These are phyloP conservation scores for Pseudogymnoascus sp. DNA, from an alignment of 2,329 filamentous ascomycete genomes.

Conservation along the genomic window DNA sequence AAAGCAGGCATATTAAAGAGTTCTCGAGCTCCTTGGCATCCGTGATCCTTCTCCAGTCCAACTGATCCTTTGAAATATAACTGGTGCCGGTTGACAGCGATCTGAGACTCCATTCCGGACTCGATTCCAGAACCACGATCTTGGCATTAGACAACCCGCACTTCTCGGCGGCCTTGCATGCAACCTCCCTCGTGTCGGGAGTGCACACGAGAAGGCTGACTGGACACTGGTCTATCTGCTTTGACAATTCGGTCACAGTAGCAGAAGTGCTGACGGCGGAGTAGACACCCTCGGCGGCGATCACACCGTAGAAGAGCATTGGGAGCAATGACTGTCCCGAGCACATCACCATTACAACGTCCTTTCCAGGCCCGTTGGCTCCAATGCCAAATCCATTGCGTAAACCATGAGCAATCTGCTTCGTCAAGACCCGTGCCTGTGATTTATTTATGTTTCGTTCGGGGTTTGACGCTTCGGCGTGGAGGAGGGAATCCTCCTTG, in stretches of 20 bases:
- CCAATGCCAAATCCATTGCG: constrained; percentile 47
- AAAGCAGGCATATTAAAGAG: constrained; percentile 61
- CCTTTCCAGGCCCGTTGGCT: constrained; percentile 37
- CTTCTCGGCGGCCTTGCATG: constrained; percentile 40
- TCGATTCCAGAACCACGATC: constrained; percentile 57
- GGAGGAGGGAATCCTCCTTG: constrained; percentile 44
- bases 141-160: constrained; percentile 44
- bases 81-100: constrained; percentile 59
- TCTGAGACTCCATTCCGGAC: constrained; percentile 38
- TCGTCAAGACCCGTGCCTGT: constrained; percentile 39
- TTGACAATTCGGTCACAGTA: constrained; percentile 62
- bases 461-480: constrained; percentile 50
- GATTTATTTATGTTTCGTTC: constrained; percentile 46
- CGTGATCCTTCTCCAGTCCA: constrained; percentile 53
- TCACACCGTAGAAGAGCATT: constrained; percentile 59
- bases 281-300: constrained; percentile 74
- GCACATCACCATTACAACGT: constrained; percentile 49
- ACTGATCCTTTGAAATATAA: constrained; percentile 35
- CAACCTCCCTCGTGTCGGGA: constrained; percentile 57
- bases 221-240: constrained; percentile 65
- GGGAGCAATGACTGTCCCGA: constrained; percentile 53
- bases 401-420: constrained; percentile 47
- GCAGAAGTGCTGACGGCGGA: constrained; percentile 66
- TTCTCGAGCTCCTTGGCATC: constrained; percentile 43
- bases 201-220: constrained; percentile 58